Base-by-base conservation (phyloP, 345 rosid species). In the Eucalyptus caleyi region DNA sequence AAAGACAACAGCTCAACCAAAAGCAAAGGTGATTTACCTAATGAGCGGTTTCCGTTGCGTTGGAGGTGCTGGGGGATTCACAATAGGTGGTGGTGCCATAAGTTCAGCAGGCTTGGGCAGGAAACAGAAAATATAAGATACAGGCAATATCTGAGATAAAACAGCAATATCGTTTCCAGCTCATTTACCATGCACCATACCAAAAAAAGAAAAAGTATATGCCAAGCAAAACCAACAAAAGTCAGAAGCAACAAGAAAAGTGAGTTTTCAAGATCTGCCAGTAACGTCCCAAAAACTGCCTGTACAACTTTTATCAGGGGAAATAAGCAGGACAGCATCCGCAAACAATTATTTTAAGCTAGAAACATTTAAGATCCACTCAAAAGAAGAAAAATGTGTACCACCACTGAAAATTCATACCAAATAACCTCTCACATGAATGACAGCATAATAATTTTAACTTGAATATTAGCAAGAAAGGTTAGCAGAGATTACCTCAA, bases 31-130 rank as follows among this genome's bases (percentile, higher is more conserved):
- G 49, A 47, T 89, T 37, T 94, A 95, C 99, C 98, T 95, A 87
- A 98, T 97, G 60, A 96, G 91, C 18, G 99, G 99, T 91, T 96
- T 98, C 69, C 92, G 87, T 90, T 91, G 96, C 45, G 91, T 93
- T 50, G 90, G 89, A 34, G 96, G 92, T 12, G 94, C 93, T 86
- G 93, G 72, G 69, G 95, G 87, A 26, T 89, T 82, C 87, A 69
- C 94, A 62, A 85, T 88, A 2, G 90, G 80, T 30, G 85, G 87
- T 26, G 92, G 93, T 56, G 90, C 94, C 45, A 89, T 62, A 88
- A 95, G 96, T 90, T 96, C 98, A 15, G 89, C 86, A 91, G 94
- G 94, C 99, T 98, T 90, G 32, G 23, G 44, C 87, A 87, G 80
- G 87, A 90, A 91, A 90, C 81, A 77, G 14, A 30, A 47, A n/a